A percentile compares a stretch with the other conserved stretches of the same genome.
Evolutionary conservation across 2,329 filamentous ascomycete species (phyloP).

Genomic region (Fusarium sp.): DNA sequence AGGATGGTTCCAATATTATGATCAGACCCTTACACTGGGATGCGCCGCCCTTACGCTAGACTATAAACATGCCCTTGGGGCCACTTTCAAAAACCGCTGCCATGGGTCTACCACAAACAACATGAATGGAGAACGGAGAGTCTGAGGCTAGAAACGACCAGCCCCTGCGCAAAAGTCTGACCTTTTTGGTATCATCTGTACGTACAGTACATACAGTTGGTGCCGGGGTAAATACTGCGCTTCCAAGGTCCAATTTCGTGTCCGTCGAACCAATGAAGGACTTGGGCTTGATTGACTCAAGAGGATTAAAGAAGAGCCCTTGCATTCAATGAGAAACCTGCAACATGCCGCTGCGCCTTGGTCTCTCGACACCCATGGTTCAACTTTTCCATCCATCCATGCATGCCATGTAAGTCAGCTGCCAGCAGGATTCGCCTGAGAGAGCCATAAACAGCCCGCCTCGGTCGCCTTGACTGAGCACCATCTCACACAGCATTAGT

Average conservation of each 20-base stretch:
- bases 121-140: slow-evolving; percentile 13
- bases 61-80: slow-evolving; percentile 28
- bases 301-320: slow-evolving; percentile 8
- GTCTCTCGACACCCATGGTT: not conserved
- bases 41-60: slow-evolving; percentile 35
- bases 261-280: slow-evolving; percentile 21
- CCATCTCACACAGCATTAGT: slow-evolving; percentile 38
- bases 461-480: slow-evolving; percentile 35
- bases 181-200: slow-evolving; percentile 36
- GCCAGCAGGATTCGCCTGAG: slow-evolving; percentile 41
- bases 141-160: slow-evolving; percentile 9
- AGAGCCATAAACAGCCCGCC: slow-evolving; percentile 36
- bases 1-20: slow-evolving; percentile 37
- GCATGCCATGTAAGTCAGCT: slow-evolving; percentile 28
- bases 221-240: slow-evolving; percentile 29
- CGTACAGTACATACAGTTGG: not conserved
- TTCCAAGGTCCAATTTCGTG: slow-evolving; percentile 22
- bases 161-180: slow-evolving; percentile 32
- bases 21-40: slow-evolving; percentile 39
- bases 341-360: slow-evolving; percentile 6
- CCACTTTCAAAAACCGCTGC: slow-evolving; percentile 41
- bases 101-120: slow-evolving; percentile 38
- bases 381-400: slow-evolving; percentile 1
- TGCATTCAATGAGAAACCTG: not conserved
- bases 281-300: not conserved